These are phyloP conservation scores for Neckera pumila DNA, from an alignment of 225 moss, liverwort and hornwort species.

Conservation along the genomic window DNA sequence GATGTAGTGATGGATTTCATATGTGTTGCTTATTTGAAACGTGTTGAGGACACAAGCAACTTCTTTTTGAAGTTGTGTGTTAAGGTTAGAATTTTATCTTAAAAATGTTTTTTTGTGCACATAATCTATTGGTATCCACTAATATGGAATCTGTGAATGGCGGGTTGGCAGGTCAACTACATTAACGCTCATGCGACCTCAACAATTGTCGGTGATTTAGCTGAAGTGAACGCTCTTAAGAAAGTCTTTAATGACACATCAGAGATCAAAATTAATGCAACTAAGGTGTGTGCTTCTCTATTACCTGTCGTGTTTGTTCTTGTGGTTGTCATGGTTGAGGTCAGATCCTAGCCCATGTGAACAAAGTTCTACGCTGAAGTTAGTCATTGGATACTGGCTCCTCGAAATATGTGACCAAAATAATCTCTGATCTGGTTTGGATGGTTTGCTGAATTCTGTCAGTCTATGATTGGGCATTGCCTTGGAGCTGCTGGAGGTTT, in stretches of 20 bases:
- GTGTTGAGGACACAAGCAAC: not conserved
- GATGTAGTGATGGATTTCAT: not conserved
- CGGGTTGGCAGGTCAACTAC: slow-evolving; percentile 58
- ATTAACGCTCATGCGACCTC: slow-evolving; percentile 98
- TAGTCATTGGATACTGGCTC: not conserved
- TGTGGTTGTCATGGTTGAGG: not conserved
- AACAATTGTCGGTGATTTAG: slow-evolving; percentile 90
- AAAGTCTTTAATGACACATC: slow-evolving; percentile 73
- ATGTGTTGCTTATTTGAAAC: not conserved
- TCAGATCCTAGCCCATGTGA: not conserved
- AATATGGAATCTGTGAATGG: not conserved
- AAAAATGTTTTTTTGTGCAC: not conserved
- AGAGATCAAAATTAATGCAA: slow-evolving; percentile 89
- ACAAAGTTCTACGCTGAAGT: not conserved
- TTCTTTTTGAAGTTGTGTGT: not conserved
- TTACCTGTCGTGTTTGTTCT: not conserved
- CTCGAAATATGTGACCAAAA: not conserved
- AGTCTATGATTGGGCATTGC: slow-evolving; percentile 99
- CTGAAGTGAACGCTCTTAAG: slow-evolving; percentile 96
- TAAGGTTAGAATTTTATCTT: not conserved
- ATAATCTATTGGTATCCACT: not conserved
- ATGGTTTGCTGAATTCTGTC: not conserved
- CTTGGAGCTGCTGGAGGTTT: slow-evolving; percentile 98
- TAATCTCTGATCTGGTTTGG: not conserved
- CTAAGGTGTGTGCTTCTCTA: slow-evolving; percentile 53